Base-by-base conservation (phyloP, 139 green algal genomes). In the Spirogloea muscicola region DNA sequence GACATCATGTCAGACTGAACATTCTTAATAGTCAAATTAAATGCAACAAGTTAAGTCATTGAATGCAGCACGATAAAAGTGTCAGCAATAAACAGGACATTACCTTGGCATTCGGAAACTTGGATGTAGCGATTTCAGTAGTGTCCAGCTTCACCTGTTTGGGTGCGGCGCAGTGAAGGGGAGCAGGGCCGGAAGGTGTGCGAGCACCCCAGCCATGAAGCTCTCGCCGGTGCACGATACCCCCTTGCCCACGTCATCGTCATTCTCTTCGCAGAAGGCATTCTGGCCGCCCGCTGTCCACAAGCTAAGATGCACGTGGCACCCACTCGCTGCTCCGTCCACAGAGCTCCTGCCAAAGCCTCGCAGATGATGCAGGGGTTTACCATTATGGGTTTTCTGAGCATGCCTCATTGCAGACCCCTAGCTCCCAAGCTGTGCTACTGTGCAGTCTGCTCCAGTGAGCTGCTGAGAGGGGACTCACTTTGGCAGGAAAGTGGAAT, bases 281-380 rank as follows among this genome's bases (percentile, higher is more conserved):
- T 71, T 58, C n/a, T n/a, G n/a, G 18, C 68, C 6, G 21, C 0
- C 0, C 41, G 81, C 81, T 73, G 80, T 68, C 76, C 76, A 86
- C 3, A 91, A 41, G 71, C 82, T 89, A 21, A 92, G 39, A 68
- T 92, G 87, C 21, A 66, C 40, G 80, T 92, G 88, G 5, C 18
- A 63, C 9, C 86, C 88, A 34, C n/a, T 84, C 61, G 81, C 88
- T 2, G 85, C 85, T n/a, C n/a, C n/a, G n/a, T n/a, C n/a, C n/a
- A n/a, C n/a, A n/a, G n/a, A n/a, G n/a, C n/a, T n/a, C n/a, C n/a
- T n/a, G n/a, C n/a, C n/a, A n/a, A n/a, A n/a, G n/a, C n/a, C n/a
- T n/a, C n/a, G n/a, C n/a, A n/a, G n/a, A n/a, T n/a, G n/a, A n/a
- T n/a, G n/a, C n/a, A n/a, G n/a, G n/a, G n/a, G n/a, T n/a, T n/a